These are phyloP conservation scores for Geotrichum bryndzae DNA, from an alignment of 1,139 yeast species.

Conservation along the genomic window DNA sequence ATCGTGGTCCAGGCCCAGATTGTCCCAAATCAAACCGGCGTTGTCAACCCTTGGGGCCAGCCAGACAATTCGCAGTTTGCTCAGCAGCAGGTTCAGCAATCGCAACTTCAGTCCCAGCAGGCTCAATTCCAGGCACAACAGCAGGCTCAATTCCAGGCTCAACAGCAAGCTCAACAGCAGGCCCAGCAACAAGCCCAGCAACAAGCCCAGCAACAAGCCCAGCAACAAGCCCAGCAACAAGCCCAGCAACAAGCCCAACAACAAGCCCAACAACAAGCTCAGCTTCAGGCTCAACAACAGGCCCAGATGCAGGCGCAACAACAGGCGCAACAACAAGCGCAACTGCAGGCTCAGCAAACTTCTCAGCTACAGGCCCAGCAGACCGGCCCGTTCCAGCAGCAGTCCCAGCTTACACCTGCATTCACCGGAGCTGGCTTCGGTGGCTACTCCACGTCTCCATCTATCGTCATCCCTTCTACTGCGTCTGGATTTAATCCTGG, in stretches of 20 bases:
- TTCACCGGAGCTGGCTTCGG: slow-evolving; percentile 58
- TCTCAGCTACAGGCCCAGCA: neutral
- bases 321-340: slow-evolving; percentile 14
- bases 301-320: slow-evolving; percentile 19
- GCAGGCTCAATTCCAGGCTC: slow-evolving; percentile 20
- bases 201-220: slow-evolving; percentile 19
- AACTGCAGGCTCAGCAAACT: slow-evolving; percentile 22
- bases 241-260: slow-evolving; percentile 20
- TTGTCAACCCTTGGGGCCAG: slow-evolving; percentile 19
- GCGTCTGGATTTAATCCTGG: slow-evolving; percentile 32
- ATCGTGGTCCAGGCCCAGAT: slow-evolving; percentile 10
- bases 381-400: slow-evolving; percentile 8
- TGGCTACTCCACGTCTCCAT: slow-evolving; percentile 38
- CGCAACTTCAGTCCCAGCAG: neutral
- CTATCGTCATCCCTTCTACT: slow-evolving; percentile 33
- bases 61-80: slow-evolving; percentile 17
- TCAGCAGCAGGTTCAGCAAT: slow-evolving; percentile 5
- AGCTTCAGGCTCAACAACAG: slow-evolving; percentile 11
- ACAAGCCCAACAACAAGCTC: slow-evolving; percentile 19
- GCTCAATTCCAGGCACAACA: slow-evolving; percentile 7
- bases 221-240: slow-evolving; percentile 16
- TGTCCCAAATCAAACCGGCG: slow-evolving; percentile 19
- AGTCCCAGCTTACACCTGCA: slow-evolving; percentile 19
- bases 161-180: slow-evolving; percentile 21
- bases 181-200: slow-evolving; percentile 9